Evolutionary conservation across 371 early-diverging fungal genomes (phyloP).

Genomic region (Mucor velutinosus): DNA sequence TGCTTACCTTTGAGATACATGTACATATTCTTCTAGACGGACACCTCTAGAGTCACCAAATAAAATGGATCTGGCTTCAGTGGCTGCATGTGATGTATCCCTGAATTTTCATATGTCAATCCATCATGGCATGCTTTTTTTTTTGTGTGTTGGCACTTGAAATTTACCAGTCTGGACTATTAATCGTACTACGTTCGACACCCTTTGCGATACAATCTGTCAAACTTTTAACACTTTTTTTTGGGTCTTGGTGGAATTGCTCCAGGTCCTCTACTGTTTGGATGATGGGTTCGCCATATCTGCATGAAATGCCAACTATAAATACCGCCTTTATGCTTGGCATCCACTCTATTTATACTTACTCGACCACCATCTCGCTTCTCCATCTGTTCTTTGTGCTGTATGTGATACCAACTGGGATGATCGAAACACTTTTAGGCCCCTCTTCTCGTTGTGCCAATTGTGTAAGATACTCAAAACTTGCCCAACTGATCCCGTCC

Average conservation of each 20-base stretch:
- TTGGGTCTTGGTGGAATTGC: slow-evolving; percentile 45
- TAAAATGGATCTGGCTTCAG: slow-evolving; percentile 44
- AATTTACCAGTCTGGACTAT: slow-evolving; percentile 57
- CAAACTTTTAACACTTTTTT: slow-evolving; percentile 48
- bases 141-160: neutral
- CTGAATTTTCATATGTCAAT: slow-evolving; percentile 22
- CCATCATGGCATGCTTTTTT: neutral
- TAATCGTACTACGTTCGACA: slow-evolving; percentile 55
- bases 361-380: slow-evolving; percentile 56
- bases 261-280: slow-evolving; percentile 34
- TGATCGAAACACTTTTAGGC: slow-evolving; percentile 26
- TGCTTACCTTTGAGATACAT: slow-evolving; percentile 51
- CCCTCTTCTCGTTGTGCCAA: slow-evolving; percentile 18
- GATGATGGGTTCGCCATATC: slow-evolving; percentile 54
- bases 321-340: neutral
- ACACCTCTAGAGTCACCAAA: slow-evolving; percentile 49
- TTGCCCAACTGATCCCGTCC: slow-evolving; percentile 60
- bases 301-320: slow-evolving; percentile 5
- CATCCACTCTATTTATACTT: slow-evolving; percentile 12
- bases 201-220: slow-evolving; percentile 49
- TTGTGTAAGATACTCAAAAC: slow-evolving; percentile 45
- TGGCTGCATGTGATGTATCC: slow-evolving; percentile 55
- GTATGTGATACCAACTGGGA: slow-evolving; percentile 61
- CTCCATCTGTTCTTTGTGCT: slow-evolving; percentile 61
- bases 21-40: slow-evolving; percentile 49